These are phyloP conservation scores for Solanum lignicaule DNA, from an alignment of 257 asterid species.

Conservation along the genomic window DNA sequence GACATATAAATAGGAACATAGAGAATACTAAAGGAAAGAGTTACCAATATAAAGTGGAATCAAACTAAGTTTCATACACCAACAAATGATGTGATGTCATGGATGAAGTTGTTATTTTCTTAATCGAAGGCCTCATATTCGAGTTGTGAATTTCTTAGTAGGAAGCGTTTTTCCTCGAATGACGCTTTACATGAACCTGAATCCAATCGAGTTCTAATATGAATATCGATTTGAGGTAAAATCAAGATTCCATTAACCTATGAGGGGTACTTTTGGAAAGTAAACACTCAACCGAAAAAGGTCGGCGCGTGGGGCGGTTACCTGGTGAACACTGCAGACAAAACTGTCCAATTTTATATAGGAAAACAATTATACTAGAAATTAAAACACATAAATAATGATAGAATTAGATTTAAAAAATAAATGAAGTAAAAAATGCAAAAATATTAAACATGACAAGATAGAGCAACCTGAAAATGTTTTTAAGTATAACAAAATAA, in stretches of 20 bases:
- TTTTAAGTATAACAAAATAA: background rate
- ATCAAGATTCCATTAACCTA: background rate
- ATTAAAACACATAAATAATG: background rate
- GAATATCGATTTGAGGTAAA: background rate
- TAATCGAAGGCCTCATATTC: no score
- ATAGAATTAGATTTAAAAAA: no score
- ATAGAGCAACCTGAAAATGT: background rate
- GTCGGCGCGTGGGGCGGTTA: slow-evolving; percentile 25
- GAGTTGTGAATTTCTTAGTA: background rate
- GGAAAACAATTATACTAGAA: background rate
- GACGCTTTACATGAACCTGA: background rate
- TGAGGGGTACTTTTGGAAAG: slow-evolving; percentile 1
- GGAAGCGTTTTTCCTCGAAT: no score
- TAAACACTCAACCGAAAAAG: background rate
- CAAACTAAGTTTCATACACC: background rate
- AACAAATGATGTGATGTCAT: background rate
- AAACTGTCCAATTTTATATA: background rate
- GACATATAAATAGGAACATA: background rate
- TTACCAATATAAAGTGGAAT: background rate
- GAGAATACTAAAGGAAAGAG: background rate
- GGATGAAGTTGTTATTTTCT: no score
- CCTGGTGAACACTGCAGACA: slow-evolving; percentile 3
- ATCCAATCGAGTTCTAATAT: background rate
- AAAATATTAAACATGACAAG: background rate
- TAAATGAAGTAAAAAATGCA: background rate